These are phyloP conservation scores for Monascus purpureus DNA, from an alignment of 495 filamentous ascomycete species.

Conservation along the genomic window DNA sequence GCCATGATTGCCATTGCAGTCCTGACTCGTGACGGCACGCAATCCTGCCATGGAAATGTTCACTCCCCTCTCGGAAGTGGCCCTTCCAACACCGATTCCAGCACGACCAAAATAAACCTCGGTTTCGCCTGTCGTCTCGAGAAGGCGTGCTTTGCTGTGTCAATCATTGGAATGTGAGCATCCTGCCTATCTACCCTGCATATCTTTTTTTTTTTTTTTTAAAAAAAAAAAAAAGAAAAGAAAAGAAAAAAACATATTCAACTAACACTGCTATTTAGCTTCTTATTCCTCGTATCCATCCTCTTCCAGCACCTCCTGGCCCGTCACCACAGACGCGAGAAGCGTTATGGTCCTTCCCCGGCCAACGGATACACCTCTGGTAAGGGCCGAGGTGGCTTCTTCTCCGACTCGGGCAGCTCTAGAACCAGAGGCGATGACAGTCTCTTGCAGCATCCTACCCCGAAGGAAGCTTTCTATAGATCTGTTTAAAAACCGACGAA, in stretches of 20 bases:
- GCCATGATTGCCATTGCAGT: conserved; percentile 68
- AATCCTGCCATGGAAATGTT: conserved; percentile 46
- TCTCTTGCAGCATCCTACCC: conserved; percentile 24
- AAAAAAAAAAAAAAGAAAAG: background rate
- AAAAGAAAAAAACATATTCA: too few relatives aligned
- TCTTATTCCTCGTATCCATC: conserved; percentile 55
- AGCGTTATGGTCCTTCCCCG: conserved; percentile 64
- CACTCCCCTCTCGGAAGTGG: conserved; percentile 56
- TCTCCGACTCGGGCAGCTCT: conserved; percentile 30
- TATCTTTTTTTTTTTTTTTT: conserved; percentile 1
- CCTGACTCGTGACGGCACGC: conserved; percentile 49
- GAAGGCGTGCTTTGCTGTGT: conserved; percentile 60
- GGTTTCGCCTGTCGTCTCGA: conserved; percentile 53
- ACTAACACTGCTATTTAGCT: conserved; percentile 23
- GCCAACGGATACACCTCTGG: conserved; percentile 68
- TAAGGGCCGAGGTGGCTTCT: conserved; percentile 36
- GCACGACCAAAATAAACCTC: conserved; percentile 21
- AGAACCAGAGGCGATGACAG: conserved; percentile 18
- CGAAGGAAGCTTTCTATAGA: too few relatives aligned
- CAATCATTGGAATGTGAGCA: conserved; percentile 65
- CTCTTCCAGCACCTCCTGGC: conserved; percentile 47
- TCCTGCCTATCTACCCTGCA: background rate
- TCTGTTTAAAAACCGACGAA: too few relatives aligned
- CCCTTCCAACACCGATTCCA: conserved; percentile 27
- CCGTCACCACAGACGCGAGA: conserved; percentile 62